Percentiles rank a stretch among this genome's conserved stretches.
These are phyloP conservation scores for Hymenoscyphus fraxineus DNA, from an alignment of 2,329 filamentous ascomycete species.

Conservation along the genomic window DNA sequence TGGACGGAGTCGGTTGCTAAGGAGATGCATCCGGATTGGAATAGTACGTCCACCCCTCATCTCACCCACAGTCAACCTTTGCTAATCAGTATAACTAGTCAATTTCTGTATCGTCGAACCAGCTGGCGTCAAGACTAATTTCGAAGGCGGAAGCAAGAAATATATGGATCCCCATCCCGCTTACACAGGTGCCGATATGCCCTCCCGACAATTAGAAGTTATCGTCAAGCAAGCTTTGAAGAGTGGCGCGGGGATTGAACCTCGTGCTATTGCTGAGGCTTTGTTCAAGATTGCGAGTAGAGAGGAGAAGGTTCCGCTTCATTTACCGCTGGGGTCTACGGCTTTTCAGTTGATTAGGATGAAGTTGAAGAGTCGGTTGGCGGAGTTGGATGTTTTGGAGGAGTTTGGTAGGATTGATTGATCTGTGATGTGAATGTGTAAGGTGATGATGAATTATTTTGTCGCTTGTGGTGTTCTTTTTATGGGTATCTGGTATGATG, in stretches of 20 bases:
- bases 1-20: slow-evolving; percentile 37
- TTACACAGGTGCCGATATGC: slow-evolving; percentile 33
- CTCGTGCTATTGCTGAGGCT: slow-evolving; percentile 23
- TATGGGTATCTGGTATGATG: too few species aligned
- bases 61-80: neutral
- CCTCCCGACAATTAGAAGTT: slow-evolving; percentile 30
- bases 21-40: slow-evolving; percentile 39
- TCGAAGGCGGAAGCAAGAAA: slow-evolving; percentile 37
- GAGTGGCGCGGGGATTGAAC: slow-evolving; percentile 24
- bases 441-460: too few species aligned
- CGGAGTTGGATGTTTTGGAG: slow-evolving; percentile 22
- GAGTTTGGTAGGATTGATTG: slow-evolving; percentile 22
- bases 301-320: slow-evolving; percentile 27
- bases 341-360: slow-evolving; percentile 27
- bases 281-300: slow-evolving; percentile 25
- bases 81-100: slow-evolving; percentile 37
- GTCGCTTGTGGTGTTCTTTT: too few species aligned
- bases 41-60: slow-evolving; percentile 31
- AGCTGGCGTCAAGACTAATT: slow-evolving; percentile 41
- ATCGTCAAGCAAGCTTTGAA: slow-evolving; percentile 24
- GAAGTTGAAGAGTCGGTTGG: slow-evolving; percentile 21
- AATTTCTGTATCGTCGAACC: slow-evolving; percentile 41
- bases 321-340: slow-evolving; percentile 24
- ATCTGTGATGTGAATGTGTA: neutral
- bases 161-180: slow-evolving; percentile 25